Evolutionary conservation across 2,329 filamentous ascomycete genomes (phyloP).

Genomic region (Trichoderma asperellum): DNA sequence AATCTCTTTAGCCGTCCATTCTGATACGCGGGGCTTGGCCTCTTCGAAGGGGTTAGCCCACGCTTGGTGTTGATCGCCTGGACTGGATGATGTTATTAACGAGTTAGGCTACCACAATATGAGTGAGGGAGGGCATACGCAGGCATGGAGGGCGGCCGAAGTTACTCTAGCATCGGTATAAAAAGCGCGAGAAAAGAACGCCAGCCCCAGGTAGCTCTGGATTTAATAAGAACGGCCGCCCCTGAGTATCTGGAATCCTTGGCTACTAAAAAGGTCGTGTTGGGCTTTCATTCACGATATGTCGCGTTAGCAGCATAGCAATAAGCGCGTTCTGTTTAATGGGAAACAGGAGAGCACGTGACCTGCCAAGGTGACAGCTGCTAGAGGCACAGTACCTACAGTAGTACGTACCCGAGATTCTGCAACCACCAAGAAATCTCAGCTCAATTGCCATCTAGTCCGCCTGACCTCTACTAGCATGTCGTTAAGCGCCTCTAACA

Average conservation of each 20-base stretch:
- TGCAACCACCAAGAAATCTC: not conserved
- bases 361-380: not conserved
- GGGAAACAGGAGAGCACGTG: slow-evolving; percentile 41
- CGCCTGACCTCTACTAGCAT: slow-evolving; percentile 12
- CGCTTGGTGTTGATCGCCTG: slow-evolving; percentile 65
- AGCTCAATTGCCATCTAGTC: not conserved
- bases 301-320: slow-evolving; percentile 11
- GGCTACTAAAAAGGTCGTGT: not conserved
- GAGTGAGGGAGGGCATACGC: slow-evolving; percentile 43
- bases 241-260: not conserved
- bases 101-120: not conserved
- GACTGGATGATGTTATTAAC: slow-evolving; percentile 49
- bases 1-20: slow-evolving; percentile 89
- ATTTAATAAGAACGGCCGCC: not conserved
- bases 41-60: slow-evolving; percentile 83
- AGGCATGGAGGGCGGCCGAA: slow-evolving; percentile 45
- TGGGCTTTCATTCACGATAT: slow-evolving; percentile 15
- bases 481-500: not conserved
- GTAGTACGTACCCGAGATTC: slow-evolving; percentile 10
- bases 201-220: not conserved
- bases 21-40: slow-evolving; percentile 65
- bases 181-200: not conserved
- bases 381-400: no score
- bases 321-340: slow-evolving; percentile 29
- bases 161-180: slow-evolving; percentile 36